Percentiles rank a stretch among this genome's conserved stretches.
phyloP scores from a whole-genome alignment of 2,329 filamentous ascomycete genomes.

The Tolypocladium album region DNA sequence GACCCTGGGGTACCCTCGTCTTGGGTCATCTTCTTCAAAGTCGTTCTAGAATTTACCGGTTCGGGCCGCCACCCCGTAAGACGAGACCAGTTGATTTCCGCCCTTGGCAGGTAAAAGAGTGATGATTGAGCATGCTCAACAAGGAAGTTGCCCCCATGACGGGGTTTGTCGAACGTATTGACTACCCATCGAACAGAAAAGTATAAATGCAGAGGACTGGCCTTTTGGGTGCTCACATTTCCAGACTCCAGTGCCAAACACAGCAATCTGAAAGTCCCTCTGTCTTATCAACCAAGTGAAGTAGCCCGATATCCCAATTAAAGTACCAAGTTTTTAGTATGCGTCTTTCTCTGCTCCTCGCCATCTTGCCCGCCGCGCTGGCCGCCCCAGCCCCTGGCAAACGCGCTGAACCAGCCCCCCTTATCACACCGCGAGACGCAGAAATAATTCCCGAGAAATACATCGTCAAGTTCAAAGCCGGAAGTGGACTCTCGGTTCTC shows the following conservation, averaged over 20 bases:
- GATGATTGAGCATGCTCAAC: neutral
- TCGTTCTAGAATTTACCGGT: neutral
- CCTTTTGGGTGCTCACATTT: neutral
- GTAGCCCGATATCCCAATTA: neutral
- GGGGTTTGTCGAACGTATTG: neutral
- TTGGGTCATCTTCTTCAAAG: neutral
- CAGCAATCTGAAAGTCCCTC: neutral
- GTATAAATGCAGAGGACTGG: neutral
- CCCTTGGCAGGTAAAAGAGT: neutral
- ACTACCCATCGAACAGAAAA: neutral
- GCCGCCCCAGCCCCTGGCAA: conserved; percentile 4
- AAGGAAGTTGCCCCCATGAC: neutral
- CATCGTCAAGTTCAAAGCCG: conserved; percentile 16
- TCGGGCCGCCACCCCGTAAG: neutral
- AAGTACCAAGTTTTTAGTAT: conserved; percentile 1
- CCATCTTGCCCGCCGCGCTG: conserved; percentile 6
- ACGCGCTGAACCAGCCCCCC: conserved; percentile 8
- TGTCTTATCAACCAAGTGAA: neutral
- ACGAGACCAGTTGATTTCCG: neutral
- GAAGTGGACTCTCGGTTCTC: conserved; percentile 3
- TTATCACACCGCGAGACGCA: conserved; percentile 5
- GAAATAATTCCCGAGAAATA: conserved; percentile 14
- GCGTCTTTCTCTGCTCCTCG: conserved; percentile 5
- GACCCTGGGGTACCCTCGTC: neutral
- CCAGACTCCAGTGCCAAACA: neutral